Conservation (phyloP, 2,329 filamentous ascomycete genomes). For the Aspergillus tubingensis region DNA sequence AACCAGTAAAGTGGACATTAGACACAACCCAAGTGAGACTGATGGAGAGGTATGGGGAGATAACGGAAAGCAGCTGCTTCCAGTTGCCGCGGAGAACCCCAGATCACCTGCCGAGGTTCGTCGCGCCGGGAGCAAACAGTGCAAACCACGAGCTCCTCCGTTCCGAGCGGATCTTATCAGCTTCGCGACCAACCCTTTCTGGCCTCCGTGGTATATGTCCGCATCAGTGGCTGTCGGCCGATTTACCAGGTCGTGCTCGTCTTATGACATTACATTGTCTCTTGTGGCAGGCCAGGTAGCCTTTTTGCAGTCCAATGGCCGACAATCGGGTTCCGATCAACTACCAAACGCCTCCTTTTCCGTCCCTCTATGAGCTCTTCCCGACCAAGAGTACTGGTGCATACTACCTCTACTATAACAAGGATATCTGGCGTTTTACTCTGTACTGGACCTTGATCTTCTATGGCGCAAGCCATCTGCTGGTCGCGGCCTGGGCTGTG, state of each 20-base stretch:
- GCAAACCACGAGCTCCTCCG: slow-evolving; percentile 14
- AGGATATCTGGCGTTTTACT: slow-evolving; percentile 85
- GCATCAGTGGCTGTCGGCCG: slow-evolving; percentile 11
- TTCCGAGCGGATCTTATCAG: slow-evolving; percentile 5
- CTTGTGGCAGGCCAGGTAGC: slow-evolving; percentile 9
- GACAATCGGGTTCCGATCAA: slow-evolving; percentile 52
- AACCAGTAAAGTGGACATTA: slow-evolving; percentile 8
- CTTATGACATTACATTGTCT: not conserved
- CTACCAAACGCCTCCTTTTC: slow-evolving; percentile 73
- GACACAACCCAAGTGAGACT: not conserved
- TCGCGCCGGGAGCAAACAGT: slow-evolving; percentile 30
- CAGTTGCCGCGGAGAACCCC: slow-evolving; percentile 33
- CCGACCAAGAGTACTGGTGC: slow-evolving; percentile 58
- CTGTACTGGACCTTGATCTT: slow-evolving; percentile 82
- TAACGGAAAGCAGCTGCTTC: not conserved
- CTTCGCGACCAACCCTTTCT: not conserved
- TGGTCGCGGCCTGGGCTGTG: slow-evolving; percentile 70
- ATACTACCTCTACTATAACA: slow-evolving; percentile 69
- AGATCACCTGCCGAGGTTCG: slow-evolving; percentile 38
- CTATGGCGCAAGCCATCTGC: slow-evolving; percentile 72
- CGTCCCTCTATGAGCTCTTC: slow-evolving; percentile 77
- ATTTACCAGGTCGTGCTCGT: slow-evolving; percentile 10
- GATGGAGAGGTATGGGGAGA: not conserved
- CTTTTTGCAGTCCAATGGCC: slow-evolving; percentile 23
- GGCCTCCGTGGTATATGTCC: not conserved